Base-by-base conservation (phyloP, 805 yeast species). In the Brettanomyces anomalus region DNA sequence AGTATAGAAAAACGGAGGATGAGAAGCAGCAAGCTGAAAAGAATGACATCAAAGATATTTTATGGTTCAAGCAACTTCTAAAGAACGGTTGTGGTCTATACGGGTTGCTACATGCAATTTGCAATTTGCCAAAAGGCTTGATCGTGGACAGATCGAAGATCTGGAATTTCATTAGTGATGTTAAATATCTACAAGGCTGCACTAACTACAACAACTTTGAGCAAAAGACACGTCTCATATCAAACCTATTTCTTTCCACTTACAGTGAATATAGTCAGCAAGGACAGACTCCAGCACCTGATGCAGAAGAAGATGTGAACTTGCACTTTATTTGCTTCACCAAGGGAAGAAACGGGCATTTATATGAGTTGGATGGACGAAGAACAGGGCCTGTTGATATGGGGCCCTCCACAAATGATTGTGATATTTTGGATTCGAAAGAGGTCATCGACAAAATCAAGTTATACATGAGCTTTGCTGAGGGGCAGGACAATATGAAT, bases 61-160 rank as follows among this genome's bases (percentile, higher is more conserved):
- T 71, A n/a, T 93, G 97, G 97, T 77, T 80, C 52, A 78, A 77
- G 50, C 98, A 90, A 55, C 79, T 88, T 1, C 76, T 93, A 15
- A 76, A 75, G 48, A 90, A 90, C 58, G 94, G 95, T 0, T 90
- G 98, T 65, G 98, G 98, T 4, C 72, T 94, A 28, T 86, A 84
- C 61, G 97, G 96, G 0, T 60, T 93, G 37, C 64, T 90, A 18
- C 97, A 90, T 53, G 48, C 66, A 1, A 53, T 75, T 32, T 50
- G 68, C 28, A 76, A 76, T 49, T 51, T 76, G 38, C 74, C 79
- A 1, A 45, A 53, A 4, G 75, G 71, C 19, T 58, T 74, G 28
- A 60, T 74, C 7, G 61, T 74, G 15, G 52, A 62, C 7, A 65
- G 69, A 41, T 58, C 66, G 3, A 48, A 51, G 19, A 21, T 58